Evolutionary conservation across 305 asterid species (phyloP).

Genomic region (Vinca major): DNA sequence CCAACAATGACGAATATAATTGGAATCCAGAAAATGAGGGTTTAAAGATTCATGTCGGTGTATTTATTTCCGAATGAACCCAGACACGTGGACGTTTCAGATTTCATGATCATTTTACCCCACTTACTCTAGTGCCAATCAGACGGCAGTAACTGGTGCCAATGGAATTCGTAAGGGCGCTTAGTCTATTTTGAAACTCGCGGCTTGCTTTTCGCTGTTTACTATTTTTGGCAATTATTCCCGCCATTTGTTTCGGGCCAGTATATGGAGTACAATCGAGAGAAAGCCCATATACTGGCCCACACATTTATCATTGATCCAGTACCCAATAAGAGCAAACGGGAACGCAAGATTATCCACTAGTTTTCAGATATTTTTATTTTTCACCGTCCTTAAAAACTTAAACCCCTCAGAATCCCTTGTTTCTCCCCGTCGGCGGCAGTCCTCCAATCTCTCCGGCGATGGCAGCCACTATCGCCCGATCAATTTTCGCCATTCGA

Average conservation of each 20-base stretch:
- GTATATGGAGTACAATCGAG: not conserved
- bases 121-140: not conserved
- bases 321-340: not conserved
- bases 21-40: not conserved
- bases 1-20: not conserved
- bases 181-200: not conserved
- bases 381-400: not conserved
- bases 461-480: slow-evolving; percentile 45
- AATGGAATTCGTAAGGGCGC: not conserved
- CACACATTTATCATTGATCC: not conserved
- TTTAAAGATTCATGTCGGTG: not conserved
- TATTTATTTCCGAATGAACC: not conserved
- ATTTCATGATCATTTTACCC: not conserved
- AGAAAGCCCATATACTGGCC: not conserved
- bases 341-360: not conserved
- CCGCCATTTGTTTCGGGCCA: not conserved
- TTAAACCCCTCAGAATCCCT: not conserved
- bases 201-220: not conserved
- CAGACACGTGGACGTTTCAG: slow-evolving; percentile 1
- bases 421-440: not conserved
- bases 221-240: not conserved
- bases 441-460: not conserved
- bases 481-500: slow-evolving; percentile 36
- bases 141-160: not conserved
- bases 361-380: not conserved